Base-by-base conservation (phyloP, 805 yeast species). In the Danielia oregonensis region DNA sequence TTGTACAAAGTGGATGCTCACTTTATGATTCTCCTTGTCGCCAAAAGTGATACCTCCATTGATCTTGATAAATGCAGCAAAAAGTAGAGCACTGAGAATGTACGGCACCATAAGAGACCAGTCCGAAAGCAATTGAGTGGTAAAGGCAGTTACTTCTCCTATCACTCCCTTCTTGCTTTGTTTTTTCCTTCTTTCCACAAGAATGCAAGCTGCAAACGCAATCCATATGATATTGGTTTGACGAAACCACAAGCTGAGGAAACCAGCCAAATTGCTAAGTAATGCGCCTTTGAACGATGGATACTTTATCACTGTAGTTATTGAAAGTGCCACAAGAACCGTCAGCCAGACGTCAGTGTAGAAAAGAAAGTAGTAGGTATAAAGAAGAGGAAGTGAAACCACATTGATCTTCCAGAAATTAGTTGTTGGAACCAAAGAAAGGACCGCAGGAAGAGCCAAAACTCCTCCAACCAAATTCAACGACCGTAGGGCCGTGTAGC, bases 261-360 rank as follows among this genome's bases (percentile, higher is more conserved):
- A 69, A 0, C 86, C 85, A 17, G 80, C 45, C 4, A 73, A 2
- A 0, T 82, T 82, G 38, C 87, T 68, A 1, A 67, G 21, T 5
- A 40, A 33, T 6, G 66, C 44, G 14, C 60, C 55, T 3, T 40
- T 27, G 5, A 42, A 16, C 14, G 38, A 38, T 14, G 55, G 59
- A 33, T 33, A 39, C 5, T 32, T 42, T 12, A 74, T 49, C 3
- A 68, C 79, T 23, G 72, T 50, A 5, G 78, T 66, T 22, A 79
- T 64, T 2, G 83, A 70, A 2, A 69, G 65, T 9, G 86, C 40
- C 6, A 89, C 72, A 18, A 86, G 62, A 1, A 85, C 71, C 0
- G 93, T 75, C 0, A 96, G 76, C 97, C 97, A 89, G 1, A 88
- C 82, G 53, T 93, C 98, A 0, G 98, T 93, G 59, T 93, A 93